Conservation (phyloP, 2,329 filamentous ascomycete species). For the Pestalotiopsis sp. region DNA sequence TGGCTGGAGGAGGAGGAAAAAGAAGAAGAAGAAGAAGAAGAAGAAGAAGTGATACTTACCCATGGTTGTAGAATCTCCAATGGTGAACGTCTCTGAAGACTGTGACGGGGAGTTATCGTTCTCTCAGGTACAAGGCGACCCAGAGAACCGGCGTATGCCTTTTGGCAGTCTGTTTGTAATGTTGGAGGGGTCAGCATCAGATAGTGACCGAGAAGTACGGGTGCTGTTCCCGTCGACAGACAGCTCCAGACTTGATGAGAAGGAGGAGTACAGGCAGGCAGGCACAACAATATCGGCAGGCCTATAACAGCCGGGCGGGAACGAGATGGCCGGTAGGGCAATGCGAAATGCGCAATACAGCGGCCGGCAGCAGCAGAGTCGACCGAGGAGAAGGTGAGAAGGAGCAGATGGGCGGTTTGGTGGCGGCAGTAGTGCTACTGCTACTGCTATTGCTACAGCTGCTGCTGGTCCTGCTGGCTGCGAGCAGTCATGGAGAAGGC, state of each 20-base stretch:
- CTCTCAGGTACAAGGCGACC: slow-evolving; percentile 1
- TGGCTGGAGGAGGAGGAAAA: neutral
- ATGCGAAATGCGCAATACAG: neutral
- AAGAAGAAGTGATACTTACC: slow-evolving; percentile 12
- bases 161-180: neutral
- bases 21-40: neutral
- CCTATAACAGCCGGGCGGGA: neutral
- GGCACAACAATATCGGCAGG: neutral
- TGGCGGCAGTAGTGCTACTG: neutral
- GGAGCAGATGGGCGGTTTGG: neutral
- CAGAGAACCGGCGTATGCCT: slow-evolving; percentile 3
- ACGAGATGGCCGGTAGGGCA: neutral
- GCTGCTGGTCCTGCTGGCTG: neutral
- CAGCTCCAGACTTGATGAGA: neutral
- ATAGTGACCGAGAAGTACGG: slow-evolving; percentile 13
- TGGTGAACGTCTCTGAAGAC: neutral
- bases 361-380: neutral
- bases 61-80: slow-evolving; percentile 12
- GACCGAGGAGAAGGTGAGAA: neutral
- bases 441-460: neutral
- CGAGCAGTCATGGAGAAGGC: neutral
- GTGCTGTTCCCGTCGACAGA: slow-evolving; percentile 6
- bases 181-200: slow-evolving; percentile 12
- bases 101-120: slow-evolving; percentile 6
- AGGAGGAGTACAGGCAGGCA: slow-evolving; percentile 1